phyloP scores from a whole-genome alignment of 768 basidiomycete species.

The Tricholoma bakamatsutake region DNA sequence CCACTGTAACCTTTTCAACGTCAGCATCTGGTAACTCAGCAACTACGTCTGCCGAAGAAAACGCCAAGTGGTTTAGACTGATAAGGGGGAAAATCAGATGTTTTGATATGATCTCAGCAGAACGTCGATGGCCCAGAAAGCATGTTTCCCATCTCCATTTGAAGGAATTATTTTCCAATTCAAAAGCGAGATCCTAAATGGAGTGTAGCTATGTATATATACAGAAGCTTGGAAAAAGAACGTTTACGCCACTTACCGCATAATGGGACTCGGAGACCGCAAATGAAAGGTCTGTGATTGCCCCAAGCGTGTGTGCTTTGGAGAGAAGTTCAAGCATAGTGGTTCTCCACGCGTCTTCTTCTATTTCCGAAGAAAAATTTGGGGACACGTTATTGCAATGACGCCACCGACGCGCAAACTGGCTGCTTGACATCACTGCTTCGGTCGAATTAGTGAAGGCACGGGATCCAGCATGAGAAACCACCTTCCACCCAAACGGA shows the following conservation, averaged over 20 bases:
- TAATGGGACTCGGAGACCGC: conserved; percentile 53
- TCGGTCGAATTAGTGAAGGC: conserved; percentile 8
- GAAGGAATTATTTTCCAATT: conserved; percentile 52
- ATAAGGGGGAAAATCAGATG: conserved; percentile 77
- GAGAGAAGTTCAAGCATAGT: conserved; percentile 48
- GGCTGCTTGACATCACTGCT: conserved; percentile 44
- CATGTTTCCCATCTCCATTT: conserved; percentile 80
- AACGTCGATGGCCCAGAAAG: conserved; percentile 53
- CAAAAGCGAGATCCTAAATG: conserved; percentile 60
- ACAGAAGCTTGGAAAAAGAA: conserved; percentile 1
- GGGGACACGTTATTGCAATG: conserved; percentile 41
- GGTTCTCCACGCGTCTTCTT: conserved; percentile 61
- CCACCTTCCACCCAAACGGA: conserved; percentile 72
- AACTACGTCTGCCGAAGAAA: conserved; percentile 54
- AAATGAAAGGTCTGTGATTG: conserved; percentile 50
- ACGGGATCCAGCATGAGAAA: conserved; percentile 3
- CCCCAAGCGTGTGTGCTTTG: conserved; percentile 57
- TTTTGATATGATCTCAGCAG: conserved; percentile 70
- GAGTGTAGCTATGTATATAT: conserved; percentile 4
- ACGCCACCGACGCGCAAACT: conserved; percentile 68
- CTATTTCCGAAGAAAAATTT: conserved; percentile 20
- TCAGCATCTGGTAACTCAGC: conserved; percentile 50
- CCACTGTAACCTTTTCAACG: conserved; percentile 55
- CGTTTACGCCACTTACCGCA: conserved; percentile 37
- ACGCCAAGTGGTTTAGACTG: conserved; percentile 61